Conservation (phyloP, 306 rosid genomes). For the Prunus mira region DNA sequence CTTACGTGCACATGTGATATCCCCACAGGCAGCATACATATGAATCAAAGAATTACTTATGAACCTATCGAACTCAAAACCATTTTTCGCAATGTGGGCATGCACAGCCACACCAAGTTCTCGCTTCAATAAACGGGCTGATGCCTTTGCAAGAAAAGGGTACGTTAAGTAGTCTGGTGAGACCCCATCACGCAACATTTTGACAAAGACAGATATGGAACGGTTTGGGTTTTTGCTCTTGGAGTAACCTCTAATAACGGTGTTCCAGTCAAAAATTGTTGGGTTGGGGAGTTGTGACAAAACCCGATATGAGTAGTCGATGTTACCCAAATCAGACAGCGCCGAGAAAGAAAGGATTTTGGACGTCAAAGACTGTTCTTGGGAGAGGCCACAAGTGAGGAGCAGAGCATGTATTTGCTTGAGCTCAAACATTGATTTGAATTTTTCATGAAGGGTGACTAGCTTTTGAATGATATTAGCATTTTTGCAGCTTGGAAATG, state of each 20-base stretch:
- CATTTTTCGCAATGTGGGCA: conserved; percentile 48
- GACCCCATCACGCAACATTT: conserved; percentile 56
- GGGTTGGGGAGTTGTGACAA: conserved; percentile 55
- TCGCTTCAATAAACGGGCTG: conserved; percentile 50
- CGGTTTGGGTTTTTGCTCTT: conserved; percentile 53
- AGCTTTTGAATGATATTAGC: conserved; percentile 27
- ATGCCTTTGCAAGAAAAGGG: conserved; percentile 76
- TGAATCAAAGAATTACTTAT: conserved; percentile 68
- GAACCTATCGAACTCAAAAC: conserved; percentile 54
- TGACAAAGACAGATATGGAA: conserved; percentile 45
- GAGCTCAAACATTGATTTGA: conserved; percentile 64
- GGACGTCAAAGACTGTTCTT: conserved; percentile 36
- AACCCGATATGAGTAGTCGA: conserved; percentile 47
- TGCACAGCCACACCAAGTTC: conserved; percentile 59
- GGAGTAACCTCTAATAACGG: conserved; percentile 60
- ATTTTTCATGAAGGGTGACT: conserved; percentile 35
- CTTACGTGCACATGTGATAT: conserved; percentile 47
- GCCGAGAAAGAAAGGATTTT: conserved; percentile 50
- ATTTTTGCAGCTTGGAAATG: conserved; percentile 24
- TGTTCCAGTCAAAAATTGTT: conserved; percentile 54
- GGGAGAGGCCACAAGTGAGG: conserved; percentile 53
- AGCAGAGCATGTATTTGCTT: conserved; percentile 59
- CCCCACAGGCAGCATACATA: conserved; percentile 62
- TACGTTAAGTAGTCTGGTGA: conserved; percentile 65
- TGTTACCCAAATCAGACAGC: conserved; percentile 45